phyloP scores from a whole-genome alignment of 1,284 basidiomycete species.

The Amylostereum chailletii region DNA sequence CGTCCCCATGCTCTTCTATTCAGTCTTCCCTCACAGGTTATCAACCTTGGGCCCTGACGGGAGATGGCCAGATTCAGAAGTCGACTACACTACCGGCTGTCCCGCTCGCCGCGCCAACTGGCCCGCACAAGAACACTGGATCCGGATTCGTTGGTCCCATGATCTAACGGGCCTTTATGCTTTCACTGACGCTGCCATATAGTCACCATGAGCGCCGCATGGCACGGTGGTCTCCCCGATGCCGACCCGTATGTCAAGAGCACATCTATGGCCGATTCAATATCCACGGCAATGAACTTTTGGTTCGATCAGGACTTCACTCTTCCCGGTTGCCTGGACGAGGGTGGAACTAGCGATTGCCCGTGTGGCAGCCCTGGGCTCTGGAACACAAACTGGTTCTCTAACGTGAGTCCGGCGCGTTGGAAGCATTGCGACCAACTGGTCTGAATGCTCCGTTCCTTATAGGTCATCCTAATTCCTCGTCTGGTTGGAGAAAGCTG shows the following conservation, averaged over 20 bases:
- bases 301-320: slow-evolving; percentile 60
- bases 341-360: slow-evolving; percentile 38
- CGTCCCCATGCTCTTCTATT: background rate
- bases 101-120: slow-evolving; percentile 52
- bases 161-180: background rate
- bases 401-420: slow-evolving; percentile 31
- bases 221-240: slow-evolving; percentile 40
- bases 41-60: slow-evolving; percentile 36
- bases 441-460: background rate
- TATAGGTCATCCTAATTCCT: slow-evolving; percentile 52
- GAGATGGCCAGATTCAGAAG: slow-evolving; percentile 43
- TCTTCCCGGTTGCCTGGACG: slow-evolving; percentile 40
- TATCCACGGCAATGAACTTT: slow-evolving; percentile 46
- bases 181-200: background rate
- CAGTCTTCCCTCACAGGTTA: slow-evolving; percentile 27
- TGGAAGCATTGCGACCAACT: background rate
- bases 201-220: slow-evolving; percentile 46
- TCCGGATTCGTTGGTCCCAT: slow-evolving; percentile 39
- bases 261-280: slow-evolving; percentile 28
- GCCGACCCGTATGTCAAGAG: slow-evolving; percentile 32
- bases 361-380: slow-evolving; percentile 47
- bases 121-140: slow-evolving; percentile 59
- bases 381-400: slow-evolving; percentile 69
- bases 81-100: slow-evolving; percentile 55
- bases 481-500: slow-evolving; percentile 46